Base-by-base conservation (phyloP, 2,329 filamentous ascomycete genomes). In the Torrubiellomyces zombiae region DNA sequence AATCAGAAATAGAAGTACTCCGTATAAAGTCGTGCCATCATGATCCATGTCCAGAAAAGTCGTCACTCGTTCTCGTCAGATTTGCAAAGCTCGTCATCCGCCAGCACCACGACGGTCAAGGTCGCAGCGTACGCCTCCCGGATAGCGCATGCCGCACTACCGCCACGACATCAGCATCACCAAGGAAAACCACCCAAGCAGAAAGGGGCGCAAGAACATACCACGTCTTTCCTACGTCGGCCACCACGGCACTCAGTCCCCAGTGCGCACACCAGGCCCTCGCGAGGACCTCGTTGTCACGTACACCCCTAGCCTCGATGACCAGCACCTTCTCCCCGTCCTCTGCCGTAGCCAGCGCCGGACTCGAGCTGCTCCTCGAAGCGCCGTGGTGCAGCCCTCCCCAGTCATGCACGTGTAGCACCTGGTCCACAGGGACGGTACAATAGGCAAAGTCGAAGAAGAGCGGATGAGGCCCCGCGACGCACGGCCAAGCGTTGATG, bases 191-290 rank as follows among this genome's bases (percentile, higher is more conserved):
- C 10, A 5, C 7, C n/a, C 16, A 18, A 9, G 9, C 16, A 17
- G 7, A 19, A 17, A 27, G 24, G 14, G 24, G 18, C n/a, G 13
- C 9, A 17, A 23, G 12, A 23, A 56, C 65, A 46, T 39, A 70
- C 66, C 67, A 82, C 10, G 76, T 81, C 51, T 62, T 67, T 30
- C 63, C 55, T 26, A 79, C 45, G 45, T 81, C 73, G 7, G 75
- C 75, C 29, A 81, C 64, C 11, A 83, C 53, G 1, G 77, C 76
- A 40, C 64, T 72, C 38, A 80, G 49, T 3, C 77, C 77, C 66
- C 75, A 79, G 38, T 80, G 73, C 28, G 74, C 66, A 44, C 76
- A 82, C 77, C 77, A 83, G 6, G 77, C 75, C 32, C 77, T 56
- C 1, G 73, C 76, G 38, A 83, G 61, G 4, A 81, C 76, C 47